Base-by-base conservation (phyloP, 2,329 filamentous ascomycete genomes). In the Pseudogymnoascus sp. region DNA sequence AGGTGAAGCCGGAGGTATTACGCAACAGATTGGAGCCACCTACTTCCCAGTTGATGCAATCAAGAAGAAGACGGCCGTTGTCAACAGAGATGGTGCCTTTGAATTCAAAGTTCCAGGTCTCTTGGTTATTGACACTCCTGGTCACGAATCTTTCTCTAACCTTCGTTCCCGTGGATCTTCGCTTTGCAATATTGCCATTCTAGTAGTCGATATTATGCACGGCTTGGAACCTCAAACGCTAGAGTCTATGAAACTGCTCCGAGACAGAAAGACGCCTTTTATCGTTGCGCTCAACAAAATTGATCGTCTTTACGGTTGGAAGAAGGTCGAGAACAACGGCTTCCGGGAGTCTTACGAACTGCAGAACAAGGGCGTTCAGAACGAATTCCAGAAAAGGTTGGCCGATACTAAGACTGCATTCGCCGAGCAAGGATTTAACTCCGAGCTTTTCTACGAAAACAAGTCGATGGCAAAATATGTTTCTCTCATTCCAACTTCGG, bases 71-170 rank as follows among this genome's bases (percentile, higher is more conserved):
- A 96, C 91, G 13, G 84, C 86, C 18, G 93, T 97, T 13, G 89
- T 99, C 73, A 99, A 99, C 81, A 83, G 85, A 71, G 92, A 99
- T 72, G 87, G 87, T 70, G 82, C 82, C 62, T 97, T 99, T 74
- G 90, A 97, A 65, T 95, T 97, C 84, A 99, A 97, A 80, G 90
- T 99, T 21, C 95, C 94, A 48, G 94, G 94, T 83, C 85, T 99
- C 61, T 79, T 99, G 67, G 87, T 99, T 72, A 99, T 99, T 72
- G 94, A 99, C 78, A 99, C 94, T 0, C 95, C 94, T 71, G 94
- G 94, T 79, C 94, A 99, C 92, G 94, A 99, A 85, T 99, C 94
- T 72, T 99, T 99, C 85, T 96, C 93, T 66, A 99, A 99, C 78
- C 79, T 99, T 67, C 89, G 95, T 72, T 97, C 93, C 68, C 87